These are phyloP conservation scores for Porcisia deanei DNA, from an alignment of 208 protist genomes.

Conservation along the genomic window DNA sequence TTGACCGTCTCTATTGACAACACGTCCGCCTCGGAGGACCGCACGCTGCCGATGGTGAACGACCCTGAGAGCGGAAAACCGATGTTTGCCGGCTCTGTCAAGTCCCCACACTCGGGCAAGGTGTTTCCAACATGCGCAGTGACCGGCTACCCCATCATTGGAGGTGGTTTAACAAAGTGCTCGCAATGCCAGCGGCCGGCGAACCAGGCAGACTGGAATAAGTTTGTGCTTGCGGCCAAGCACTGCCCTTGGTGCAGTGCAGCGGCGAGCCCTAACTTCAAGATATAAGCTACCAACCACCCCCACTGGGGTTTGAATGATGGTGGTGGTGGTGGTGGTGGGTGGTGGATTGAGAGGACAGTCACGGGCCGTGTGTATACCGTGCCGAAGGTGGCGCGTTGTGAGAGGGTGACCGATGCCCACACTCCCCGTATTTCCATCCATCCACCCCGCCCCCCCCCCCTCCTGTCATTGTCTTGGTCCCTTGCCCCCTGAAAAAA, in stretches of 20 bases:
- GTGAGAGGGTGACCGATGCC: background rate
- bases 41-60: constrained; percentile 54
- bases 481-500: background rate
- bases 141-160: constrained; percentile 88
- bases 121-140: constrained; percentile 87
- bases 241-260: constrained; percentile 90
- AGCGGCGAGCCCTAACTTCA: constrained; percentile 66
- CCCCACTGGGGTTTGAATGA: background rate
- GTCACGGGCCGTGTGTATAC: background rate
- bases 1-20: constrained; percentile 90
- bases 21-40: constrained; percentile 39
- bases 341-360: no score
- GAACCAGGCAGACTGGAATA: constrained; percentile 92
- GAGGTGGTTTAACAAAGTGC: constrained; percentile 68
- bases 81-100: constrained; percentile 87
- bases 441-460: background rate
- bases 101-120: constrained; percentile 69
- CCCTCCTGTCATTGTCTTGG: background rate
- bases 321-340: no score
- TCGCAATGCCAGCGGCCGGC: constrained; percentile 76
- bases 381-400: background rate
- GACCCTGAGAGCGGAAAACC: constrained; percentile 64
- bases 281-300: constrained; percentile 27
- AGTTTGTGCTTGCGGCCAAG: constrained; percentile 78
- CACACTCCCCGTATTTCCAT: background rate